phyloP scores from a whole-genome alignment of 1,284 basidiomycete species.

The Sphaerobolus stellatus region DNA sequence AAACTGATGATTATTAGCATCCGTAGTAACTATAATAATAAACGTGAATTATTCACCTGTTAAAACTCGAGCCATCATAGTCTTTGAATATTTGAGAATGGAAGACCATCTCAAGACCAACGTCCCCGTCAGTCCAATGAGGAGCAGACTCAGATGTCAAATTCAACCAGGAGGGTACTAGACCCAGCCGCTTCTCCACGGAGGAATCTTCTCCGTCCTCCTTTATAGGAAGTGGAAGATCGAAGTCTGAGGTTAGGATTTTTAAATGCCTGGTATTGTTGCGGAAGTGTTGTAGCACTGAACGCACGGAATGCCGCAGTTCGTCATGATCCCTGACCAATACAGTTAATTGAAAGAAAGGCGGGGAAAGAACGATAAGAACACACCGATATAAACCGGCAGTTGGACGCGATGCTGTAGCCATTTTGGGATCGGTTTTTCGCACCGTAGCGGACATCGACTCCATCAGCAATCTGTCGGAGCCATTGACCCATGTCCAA shows the following conservation, averaged over 20 bases:
- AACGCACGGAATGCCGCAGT: slow-evolving; percentile 10
- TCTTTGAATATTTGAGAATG: slow-evolving; percentile 10
- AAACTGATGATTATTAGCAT: slow-evolving; percentile 2
- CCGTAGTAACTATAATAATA: neutral
- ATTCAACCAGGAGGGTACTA: slow-evolving; percentile 11
- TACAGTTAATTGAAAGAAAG: neutral
- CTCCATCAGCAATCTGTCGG: slow-evolving; percentile 8
- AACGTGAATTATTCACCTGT: neutral
- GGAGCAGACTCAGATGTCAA: neutral
- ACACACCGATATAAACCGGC: slow-evolving; percentile 7
- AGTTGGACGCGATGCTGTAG: slow-evolving; percentile 1
- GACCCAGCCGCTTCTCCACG: slow-evolving; percentile 1
- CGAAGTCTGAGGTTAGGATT: slow-evolving; percentile 12
- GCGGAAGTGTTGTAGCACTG: slow-evolving; percentile 9
- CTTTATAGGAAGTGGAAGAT: slow-evolving; percentile 1
- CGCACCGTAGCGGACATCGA: neutral
- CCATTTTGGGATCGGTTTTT: neutral
- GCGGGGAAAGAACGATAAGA: neutral
- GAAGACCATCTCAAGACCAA: slow-evolving; percentile 2
- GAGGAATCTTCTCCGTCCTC: neutral
- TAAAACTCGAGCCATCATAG: slow-evolving; percentile 5
- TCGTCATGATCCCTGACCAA: slow-evolving; percentile 8
- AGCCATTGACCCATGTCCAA: slow-evolving; percentile 14
- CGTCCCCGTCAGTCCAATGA: slow-evolving; percentile 6
- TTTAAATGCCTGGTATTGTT: slow-evolving; percentile 3